A percentile compares a stretch with the other conserved stretches of the same genome.
Conservation (phyloP, 306 rosid species). For the Cicer pinnatifidum region DNA sequence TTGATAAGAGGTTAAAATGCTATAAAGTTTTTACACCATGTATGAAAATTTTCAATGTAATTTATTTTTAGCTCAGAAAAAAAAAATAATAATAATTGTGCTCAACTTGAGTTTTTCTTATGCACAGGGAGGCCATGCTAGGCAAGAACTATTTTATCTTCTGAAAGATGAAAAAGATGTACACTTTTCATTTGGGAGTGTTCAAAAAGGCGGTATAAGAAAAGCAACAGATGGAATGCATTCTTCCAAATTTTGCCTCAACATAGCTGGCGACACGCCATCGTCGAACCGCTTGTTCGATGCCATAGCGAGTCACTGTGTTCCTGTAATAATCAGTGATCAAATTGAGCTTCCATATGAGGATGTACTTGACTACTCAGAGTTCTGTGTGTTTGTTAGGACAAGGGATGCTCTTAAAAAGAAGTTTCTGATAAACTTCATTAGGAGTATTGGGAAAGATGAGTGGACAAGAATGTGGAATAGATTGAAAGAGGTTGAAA, state of each 20-base stretch:
- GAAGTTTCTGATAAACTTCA: conserved; percentile 58
- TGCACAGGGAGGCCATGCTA: conserved; percentile 69
- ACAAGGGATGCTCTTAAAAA: conserved; percentile 69
- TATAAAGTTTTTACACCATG: neutral
- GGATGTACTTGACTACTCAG: conserved; percentile 75
- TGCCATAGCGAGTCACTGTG: conserved; percentile 79
- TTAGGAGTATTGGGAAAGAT: conserved; percentile 56
- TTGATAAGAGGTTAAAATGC: neutral
- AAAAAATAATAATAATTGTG: neutral
- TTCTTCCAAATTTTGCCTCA: conserved; percentile 82
- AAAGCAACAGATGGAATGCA: conserved; percentile 70
- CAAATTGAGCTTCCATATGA: conserved; percentile 82
- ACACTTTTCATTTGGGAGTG: conserved; percentile 79
- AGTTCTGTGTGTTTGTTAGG: conserved; percentile 76
- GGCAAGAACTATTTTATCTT: conserved; percentile 73
- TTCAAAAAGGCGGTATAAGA: conserved; percentile 60
- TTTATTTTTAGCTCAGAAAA: neutral
- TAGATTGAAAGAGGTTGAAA: conserved; percentile 66
- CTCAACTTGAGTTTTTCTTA: conserved; percentile 11
- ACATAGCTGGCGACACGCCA: conserved; percentile 87
- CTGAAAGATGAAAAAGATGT: conserved; percentile 74
- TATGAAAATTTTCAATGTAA: neutral
- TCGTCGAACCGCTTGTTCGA: conserved; percentile 86
- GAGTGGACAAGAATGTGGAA: conserved; percentile 88
- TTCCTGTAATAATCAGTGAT: conserved; percentile 81